phyloP scores from a whole-genome alignment of 2,329 filamentous ascomycete species.

The Microcyclosporella mali region DNA sequence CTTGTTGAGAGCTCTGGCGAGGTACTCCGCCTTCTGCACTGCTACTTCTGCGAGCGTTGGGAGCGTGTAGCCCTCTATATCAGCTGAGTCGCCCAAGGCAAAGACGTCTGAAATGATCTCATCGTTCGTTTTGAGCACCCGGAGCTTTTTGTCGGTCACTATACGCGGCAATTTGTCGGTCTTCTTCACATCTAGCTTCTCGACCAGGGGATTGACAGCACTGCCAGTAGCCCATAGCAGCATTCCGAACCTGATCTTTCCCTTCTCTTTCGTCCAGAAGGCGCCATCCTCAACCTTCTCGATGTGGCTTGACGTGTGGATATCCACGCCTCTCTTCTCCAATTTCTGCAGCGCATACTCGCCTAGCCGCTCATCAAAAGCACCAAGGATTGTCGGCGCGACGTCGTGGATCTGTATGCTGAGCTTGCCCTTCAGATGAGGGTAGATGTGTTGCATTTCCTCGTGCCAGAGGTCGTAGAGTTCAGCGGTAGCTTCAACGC shows the following conservation, averaged over 20 bases:
- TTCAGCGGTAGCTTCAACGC: slow-evolving; percentile 41
- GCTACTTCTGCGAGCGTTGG: slow-evolving; percentile 36
- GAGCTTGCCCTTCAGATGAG: slow-evolving; percentile 36
- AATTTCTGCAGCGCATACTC: slow-evolving; percentile 39
- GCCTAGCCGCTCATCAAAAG: slow-evolving; percentile 37
- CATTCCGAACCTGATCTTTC: slow-evolving; percentile 34
- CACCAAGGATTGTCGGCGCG: slow-evolving; percentile 36
- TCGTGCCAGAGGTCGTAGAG: slow-evolving; percentile 38
- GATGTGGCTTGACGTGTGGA: slow-evolving; percentile 36
- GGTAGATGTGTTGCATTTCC: slow-evolving; percentile 37
- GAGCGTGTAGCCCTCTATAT: slow-evolving; percentile 33
- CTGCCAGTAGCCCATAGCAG: slow-evolving; percentile 38
- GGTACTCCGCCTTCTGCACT: slow-evolving; percentile 35
- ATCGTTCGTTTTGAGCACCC: slow-evolving; percentile 24
- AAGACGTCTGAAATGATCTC: slow-evolving; percentile 28
- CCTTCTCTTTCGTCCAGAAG: slow-evolving; percentile 34
- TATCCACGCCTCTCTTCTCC: slow-evolving; percentile 32
- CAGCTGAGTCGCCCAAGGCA: slow-evolving; percentile 35
- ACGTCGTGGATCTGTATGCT: slow-evolving; percentile 42
- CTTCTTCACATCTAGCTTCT: slow-evolving; percentile 31
- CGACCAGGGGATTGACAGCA: slow-evolving; percentile 30
- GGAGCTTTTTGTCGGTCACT: slow-evolving; percentile 31
- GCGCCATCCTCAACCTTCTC: slow-evolving; percentile 32
- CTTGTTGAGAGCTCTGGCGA: slow-evolving; percentile 28
- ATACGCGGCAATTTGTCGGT: slow-evolving; percentile 32